These are phyloP conservation scores for Erigeron canadensis DNA, from an alignment of 129 eudicot species.

Conservation along the genomic window DNA sequence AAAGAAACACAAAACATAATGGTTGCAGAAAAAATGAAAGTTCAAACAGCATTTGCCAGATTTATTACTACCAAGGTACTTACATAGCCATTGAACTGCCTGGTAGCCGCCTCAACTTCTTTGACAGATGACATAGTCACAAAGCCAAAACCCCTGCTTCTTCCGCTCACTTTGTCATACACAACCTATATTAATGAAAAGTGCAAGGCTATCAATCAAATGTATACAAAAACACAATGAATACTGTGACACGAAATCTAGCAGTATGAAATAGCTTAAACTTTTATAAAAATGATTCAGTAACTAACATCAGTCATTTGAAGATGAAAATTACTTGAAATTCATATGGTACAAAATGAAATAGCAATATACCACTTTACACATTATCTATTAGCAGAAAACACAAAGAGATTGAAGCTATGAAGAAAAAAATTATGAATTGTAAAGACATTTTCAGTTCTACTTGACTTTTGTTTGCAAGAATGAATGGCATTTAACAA, in stretches of 20 bases:
- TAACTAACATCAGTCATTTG: not conserved
- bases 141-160: slow-evolving; percentile 86
- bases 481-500: not conserved
- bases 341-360: not conserved
- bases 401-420: not conserved
- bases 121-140: slow-evolving; percentile 74
- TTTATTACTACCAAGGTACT: slow-evolving; percentile 17
- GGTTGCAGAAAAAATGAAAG: not conserved
- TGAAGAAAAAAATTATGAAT: not conserved
- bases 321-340: not conserved
- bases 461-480: not conserved
- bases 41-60: not conserved
- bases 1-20: not conserved
- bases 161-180: slow-evolving; percentile 68
- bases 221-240: not conserved
- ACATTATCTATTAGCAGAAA: not conserved
- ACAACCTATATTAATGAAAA: slow-evolving; percentile 52
- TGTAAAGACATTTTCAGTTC: not conserved
- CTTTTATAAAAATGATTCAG: not conserved
- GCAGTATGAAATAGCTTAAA: not conserved
- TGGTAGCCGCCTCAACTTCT: slow-evolving; percentile 67
- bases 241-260: not conserved
- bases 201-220: not conserved
- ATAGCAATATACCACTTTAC: not conserved
- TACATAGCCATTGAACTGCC: slow-evolving; percentile 78